phyloP scores from a whole-genome alignment of 306 rosid genomes.

The Elaeagnus macrophylla region DNA sequence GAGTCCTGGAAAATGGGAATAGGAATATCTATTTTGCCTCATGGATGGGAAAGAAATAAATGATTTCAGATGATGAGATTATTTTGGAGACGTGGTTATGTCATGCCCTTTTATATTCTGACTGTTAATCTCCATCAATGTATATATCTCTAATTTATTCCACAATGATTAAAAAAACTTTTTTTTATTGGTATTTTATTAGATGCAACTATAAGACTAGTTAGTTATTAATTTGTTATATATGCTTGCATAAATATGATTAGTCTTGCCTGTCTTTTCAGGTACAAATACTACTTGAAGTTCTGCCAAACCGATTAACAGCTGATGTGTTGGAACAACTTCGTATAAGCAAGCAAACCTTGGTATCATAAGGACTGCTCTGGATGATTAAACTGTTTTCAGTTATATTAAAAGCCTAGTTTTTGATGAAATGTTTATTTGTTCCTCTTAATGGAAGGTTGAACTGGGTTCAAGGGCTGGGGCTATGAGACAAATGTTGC shows the following conservation, averaged over 20 bases:
- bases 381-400: slow-evolving; percentile 8
- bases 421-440: slow-evolving; percentile 9
- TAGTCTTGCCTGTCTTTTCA: slow-evolving; percentile 21
- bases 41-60: too few species aligned
- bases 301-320: slow-evolving; percentile 77
- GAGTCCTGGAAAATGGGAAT: not conserved
- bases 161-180: too few species aligned
- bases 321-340: slow-evolving; percentile 89
- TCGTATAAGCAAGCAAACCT: slow-evolving; percentile 93
- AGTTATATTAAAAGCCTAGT: slow-evolving; percentile 3
- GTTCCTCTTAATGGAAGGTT: slow-evolving; percentile 44
- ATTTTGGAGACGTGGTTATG: too few species aligned
- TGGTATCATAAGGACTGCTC: slow-evolving; percentile 41
- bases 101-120: too few species aligned
- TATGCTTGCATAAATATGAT: not conserved
- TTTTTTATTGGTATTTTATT: too few species aligned
- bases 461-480: slow-evolving; percentile 95
- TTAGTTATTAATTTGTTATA: not conserved
- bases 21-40: too few species aligned
- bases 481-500: slow-evolving; percentile 87
- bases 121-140: too few species aligned
- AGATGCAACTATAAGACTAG: too few species aligned
- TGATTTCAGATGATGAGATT: too few species aligned
- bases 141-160: too few species aligned
- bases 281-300: slow-evolving; percentile 83